Base-by-base conservation (phyloP, 371 early-diverging fungal species). In the Mucor plumbeus region DNA sequence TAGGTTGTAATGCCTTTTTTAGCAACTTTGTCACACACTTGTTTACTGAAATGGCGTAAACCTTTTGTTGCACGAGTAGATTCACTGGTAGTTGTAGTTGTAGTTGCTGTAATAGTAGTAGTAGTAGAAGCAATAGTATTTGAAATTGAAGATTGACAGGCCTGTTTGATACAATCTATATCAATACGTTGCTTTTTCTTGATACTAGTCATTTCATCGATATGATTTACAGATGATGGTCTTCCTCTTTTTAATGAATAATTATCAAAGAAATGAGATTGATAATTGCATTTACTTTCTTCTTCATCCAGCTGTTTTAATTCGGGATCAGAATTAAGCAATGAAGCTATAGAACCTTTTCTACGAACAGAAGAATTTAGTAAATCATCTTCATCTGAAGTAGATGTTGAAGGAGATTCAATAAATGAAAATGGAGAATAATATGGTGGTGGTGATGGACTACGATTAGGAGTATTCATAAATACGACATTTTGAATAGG, bases 21-120 rank as follows among this genome's bases (percentile, higher is more conserved):
- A 61, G 81, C 78, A 26, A 90, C 90, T 65, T 89, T 89, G 53
- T 88, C 87, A 65, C 86, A 86, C n/a, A 90, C 89, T 67, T 79
- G 81, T 61, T 82, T 80, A 55, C 86, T 85, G 59, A 89, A 88
- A 64, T 88, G 87, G 4, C 90, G 78, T 53, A 90, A 68, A 8
- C 90, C 89, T 63, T 79, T 81, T n/a, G 74, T 73, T 33, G 70
- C 71, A 43, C 67, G 74, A 35, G 64, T 63, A 44, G 60, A 59
- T 26, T 63, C 44, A 38, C 31, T 31, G 17, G 15, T 55, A 10
- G 17, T 47, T 50, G 44, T 44, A n/a, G 15, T 44, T 5, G 15
- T 17, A 17, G 44, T 17, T 6, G n/a, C 21, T 55, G 17, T 34
- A 55, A 40, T 59, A 33, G 57, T 41, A 54, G 36, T 56, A n/a